Base-by-base conservation (phyloP, 257 asterid species). In the Forsythia viridissima region DNA sequence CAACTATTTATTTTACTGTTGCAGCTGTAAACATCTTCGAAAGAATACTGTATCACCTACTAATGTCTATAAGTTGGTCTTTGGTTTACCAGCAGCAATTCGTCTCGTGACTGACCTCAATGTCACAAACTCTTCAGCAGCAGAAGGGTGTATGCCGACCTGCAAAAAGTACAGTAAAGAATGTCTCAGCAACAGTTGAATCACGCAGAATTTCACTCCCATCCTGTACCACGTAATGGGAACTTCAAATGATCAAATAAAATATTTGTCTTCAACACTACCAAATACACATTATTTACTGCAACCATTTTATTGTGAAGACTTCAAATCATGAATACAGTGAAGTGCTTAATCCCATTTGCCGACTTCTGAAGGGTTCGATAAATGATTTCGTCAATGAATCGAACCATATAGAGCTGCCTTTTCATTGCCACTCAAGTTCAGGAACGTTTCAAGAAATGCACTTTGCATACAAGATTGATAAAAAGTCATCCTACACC, bases 81-180 rank as follows among this genome's bases (percentile, higher is more conserved):
- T 92, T 3, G 93, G 92, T 86, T 95, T 93, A 73, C 77, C 82
- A 67, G 91, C 79, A 70, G 93, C 12, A 51, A 95, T 77, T 21
- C 83, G 90, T 91, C 96, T 91, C 6, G 89, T 83, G 80, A 78
- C 88, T 3, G 97, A 79, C 69, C 98, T 86, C 99, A 93, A 93
- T 0, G 98, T 93, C 82, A 95, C 99, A 21, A 95, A 95, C 76
- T 95, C 99, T 83, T 95, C 99, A 0, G 97, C 98, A 79, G 99
- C 92, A 71, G 99, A 95, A 71, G 99, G 99, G 84, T 95, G 99
- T 77, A 95, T 95, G 5, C 99, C 98, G 13, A 93, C 92, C 99
- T 95, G 85, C 48, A 20, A 73, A 46, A 75, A 76, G 40, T 68
- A 75, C 76, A 30, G 74, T 61, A 67, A 43, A 34, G 12, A 48